Conservation (phyloP, 2,329 filamentous ascomycete genomes). For the Lomentospora prolificans region DNA sequence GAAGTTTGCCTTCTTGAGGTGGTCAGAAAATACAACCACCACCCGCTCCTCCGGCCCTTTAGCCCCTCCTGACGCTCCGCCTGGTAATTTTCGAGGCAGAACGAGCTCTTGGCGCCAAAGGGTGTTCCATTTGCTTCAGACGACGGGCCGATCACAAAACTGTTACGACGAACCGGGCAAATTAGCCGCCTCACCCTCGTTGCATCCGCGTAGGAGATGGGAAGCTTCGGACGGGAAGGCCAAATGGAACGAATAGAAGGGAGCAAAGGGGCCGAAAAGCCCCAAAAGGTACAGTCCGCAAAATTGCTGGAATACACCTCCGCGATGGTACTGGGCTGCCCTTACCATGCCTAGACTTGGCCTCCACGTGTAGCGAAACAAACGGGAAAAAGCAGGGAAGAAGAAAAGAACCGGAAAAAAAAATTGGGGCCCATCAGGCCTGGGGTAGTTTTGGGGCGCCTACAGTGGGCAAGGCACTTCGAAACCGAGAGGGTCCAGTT, state of each 20-base stretch:
- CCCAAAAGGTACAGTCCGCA: not conserved
- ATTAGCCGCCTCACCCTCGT: slow-evolving; percentile 2
- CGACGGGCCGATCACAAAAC: slow-evolving; percentile 4
- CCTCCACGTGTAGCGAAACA: not conserved
- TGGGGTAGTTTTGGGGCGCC: no score
- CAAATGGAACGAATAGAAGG: not conserved
- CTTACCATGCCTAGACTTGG: not conserved
- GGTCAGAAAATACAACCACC: not conserved
- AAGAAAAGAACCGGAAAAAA: not conserved
- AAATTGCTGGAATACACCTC: not conserved
- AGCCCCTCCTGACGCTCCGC: not conserved
- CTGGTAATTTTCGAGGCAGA: not conserved
- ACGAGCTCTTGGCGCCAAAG: not conserved
- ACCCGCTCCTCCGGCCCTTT: not conserved
- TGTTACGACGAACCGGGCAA: not conserved
- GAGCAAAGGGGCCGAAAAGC: not conserved
- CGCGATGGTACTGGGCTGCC: not conserved
- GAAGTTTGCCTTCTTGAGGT: no score
- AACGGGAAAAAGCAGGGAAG: not conserved
- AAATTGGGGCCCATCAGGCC: not conserved
- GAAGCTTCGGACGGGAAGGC: not conserved
- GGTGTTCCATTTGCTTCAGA: not conserved
- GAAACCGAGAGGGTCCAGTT: not conserved
- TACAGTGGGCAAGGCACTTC: not conserved
- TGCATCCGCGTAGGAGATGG: not conserved